These are phyloP conservation scores for Lichtheimia ramosa DNA, from an alignment of 371 early-diverging fungal species.

Conservation along the genomic window DNA sequence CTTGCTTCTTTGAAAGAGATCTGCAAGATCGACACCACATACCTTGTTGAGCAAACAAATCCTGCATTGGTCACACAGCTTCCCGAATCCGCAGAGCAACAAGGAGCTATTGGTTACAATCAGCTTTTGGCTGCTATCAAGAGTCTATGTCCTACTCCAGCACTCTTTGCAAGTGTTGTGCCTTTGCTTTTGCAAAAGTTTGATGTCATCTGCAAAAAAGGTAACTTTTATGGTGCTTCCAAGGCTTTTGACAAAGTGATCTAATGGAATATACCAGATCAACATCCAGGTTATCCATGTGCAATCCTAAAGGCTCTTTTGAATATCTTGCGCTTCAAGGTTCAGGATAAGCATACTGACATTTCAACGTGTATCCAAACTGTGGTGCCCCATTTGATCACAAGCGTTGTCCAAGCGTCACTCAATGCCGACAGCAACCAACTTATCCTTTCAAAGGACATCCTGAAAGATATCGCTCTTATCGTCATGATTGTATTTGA, in stretches of 20 bases:
- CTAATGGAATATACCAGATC: background rate
- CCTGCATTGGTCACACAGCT: constrained; percentile 33
- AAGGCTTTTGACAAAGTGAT: too few relatives aligned
- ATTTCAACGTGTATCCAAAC: constrained; percentile 44
- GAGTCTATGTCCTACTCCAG: constrained; percentile 22
- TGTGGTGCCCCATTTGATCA: constrained; percentile 48
- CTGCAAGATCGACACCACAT: constrained; percentile 22
- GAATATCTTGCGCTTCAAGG: constrained; percentile 43
- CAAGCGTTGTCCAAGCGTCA: constrained; percentile 45
- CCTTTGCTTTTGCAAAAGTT: constrained; percentile 34
- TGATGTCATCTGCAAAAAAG: constrained; percentile 31
- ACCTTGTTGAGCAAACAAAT: constrained; percentile 31
- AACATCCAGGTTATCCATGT: constrained; percentile 33
- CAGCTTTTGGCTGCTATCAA: constrained; percentile 28
- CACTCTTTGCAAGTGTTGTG: constrained; percentile 27
- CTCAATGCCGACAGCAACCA: constrained; percentile 19
- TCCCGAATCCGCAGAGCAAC: constrained; percentile 19
- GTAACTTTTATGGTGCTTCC: constrained; percentile 12
- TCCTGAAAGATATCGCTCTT: constrained; percentile 40
- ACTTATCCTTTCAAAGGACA: constrained; percentile 28
- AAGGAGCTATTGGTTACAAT: constrained; percentile 13
- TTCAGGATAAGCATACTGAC: constrained; percentile 41
- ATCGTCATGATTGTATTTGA: constrained; percentile 49
- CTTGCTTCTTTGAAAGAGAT: constrained; percentile 30
- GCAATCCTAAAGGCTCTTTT: constrained; percentile 46